These are phyloP conservation scores for Mycocentrospora acerina DNA, from an alignment of 2,329 filamentous ascomycete genomes.

Conservation along the genomic window DNA sequence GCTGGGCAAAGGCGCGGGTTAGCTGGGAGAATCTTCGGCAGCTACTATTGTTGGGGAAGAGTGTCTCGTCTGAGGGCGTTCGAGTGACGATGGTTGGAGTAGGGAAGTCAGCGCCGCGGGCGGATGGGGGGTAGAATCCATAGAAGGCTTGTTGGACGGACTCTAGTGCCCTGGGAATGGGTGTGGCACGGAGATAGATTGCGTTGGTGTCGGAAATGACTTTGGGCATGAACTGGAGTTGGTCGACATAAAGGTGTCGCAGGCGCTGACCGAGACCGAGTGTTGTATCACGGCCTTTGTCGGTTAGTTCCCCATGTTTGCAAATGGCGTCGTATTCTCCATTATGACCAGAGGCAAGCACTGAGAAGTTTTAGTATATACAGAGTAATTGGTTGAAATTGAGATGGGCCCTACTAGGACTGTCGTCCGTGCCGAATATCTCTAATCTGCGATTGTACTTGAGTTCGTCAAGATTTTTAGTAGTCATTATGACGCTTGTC, in stretches of 20 bases:
- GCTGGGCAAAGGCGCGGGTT: slow-evolving; percentile 50
- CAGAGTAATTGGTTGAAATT: neutral
- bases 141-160: slow-evolving; percentile 54
- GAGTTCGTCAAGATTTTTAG: slow-evolving; percentile 56
- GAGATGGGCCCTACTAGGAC: slow-evolving; percentile 45
- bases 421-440: slow-evolving; percentile 68
- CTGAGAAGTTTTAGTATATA: slow-evolving; percentile 18
- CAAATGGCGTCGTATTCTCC: slow-evolving; percentile 77
- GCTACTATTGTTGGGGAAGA: slow-evolving; percentile 53
- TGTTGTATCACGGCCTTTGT: slow-evolving; percentile 53
- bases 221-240: slow-evolving; percentile 51
- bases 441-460: slow-evolving; percentile 74
- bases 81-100: slow-evolving; percentile 49
- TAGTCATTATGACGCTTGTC: slow-evolving; percentile 60
- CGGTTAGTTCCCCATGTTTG: slow-evolving; percentile 53
- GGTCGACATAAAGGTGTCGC: slow-evolving; percentile 53
- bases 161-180: slow-evolving; percentile 53
- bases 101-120: slow-evolving; percentile 45
- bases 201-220: slow-evolving; percentile 45
- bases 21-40: slow-evolving; percentile 53
- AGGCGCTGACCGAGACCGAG: slow-evolving; percentile 51
- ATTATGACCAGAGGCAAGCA: slow-evolving; percentile 66
- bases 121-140: slow-evolving; percentile 50
- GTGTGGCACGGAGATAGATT: slow-evolving; percentile 51
- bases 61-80: slow-evolving; percentile 50